Evolutionary conservation across 345 rosid genomes (phyloP), one percentile per base, ranked within the genome.

Genomic region (Linum usitatissimum): DNA sequence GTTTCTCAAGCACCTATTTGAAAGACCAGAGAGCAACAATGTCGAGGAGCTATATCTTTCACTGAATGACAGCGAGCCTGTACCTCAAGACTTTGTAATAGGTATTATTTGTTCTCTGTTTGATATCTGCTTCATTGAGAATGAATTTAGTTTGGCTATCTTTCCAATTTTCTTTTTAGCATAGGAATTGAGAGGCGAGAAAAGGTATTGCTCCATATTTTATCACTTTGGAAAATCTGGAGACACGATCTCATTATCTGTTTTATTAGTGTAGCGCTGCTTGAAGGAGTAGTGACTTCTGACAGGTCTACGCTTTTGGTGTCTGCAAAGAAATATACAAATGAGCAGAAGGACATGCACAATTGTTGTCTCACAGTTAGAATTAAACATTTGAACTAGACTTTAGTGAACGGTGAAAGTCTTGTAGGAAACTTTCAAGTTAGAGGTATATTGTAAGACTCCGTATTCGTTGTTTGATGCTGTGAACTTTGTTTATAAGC

Each of bases 1-100:
- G 64, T 94, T 94, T 70, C 66, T 86, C 71, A 94, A 90, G 83
- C 65, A 83, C 70, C 69, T 83, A 65, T 78, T 86, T 63, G 96
- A 90, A 75, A 94, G 78, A 73, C 63, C 83, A 1, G 79, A 72
- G 68, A 81, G 73, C 48, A 84, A 75, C 34, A 68, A 77, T 60
- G 62, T 77, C 4, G 77, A 71, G n/a, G 87, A 82, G 68, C 72
- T 93, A 21, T 73, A 79, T 69, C 71, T 93, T 10, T 90, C 85
- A 48, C 71, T 90, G 64, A 80, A 76, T 74, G 87, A 78, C 71
- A 86, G 71, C 54, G 97, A 93, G 66, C 80, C 85, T 17, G 65
- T 74, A 66, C 85, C 91, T 9, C 58, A 68, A 23, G 85, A 76
- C 63, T 83, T 78, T 75, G 66, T 68, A 18, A 68, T 68, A 76